Conservation (phyloP, 345 rosid species). For the Cardamine resedifolia region DNA sequence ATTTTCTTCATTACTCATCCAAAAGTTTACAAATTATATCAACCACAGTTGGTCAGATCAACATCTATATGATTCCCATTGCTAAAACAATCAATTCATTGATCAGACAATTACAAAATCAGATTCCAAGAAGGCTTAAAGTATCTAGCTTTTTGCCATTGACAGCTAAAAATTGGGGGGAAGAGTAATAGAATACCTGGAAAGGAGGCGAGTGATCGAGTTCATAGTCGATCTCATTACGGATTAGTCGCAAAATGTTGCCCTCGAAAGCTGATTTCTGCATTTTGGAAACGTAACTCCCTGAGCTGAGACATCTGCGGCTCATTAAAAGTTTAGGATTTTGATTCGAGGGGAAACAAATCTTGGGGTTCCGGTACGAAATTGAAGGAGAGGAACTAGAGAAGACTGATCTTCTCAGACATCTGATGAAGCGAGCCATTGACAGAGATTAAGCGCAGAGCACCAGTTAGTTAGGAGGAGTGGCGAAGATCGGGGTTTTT, state of each 20-base stretch:
- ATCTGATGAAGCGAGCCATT: slow-evolving; percentile 49
- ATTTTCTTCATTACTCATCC: neutral
- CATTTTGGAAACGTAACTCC: slow-evolving; percentile 65
- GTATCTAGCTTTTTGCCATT: slow-evolving; percentile 3
- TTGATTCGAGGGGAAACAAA: slow-evolving; percentile 16
- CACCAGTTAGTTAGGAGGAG: neutral
- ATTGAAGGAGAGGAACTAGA: slow-evolving; percentile 19
- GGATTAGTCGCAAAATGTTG: slow-evolving; percentile 56
- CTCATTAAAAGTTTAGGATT: neutral
- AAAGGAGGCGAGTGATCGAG: slow-evolving; percentile 51
- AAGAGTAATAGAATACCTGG: slow-evolving; percentile 9
- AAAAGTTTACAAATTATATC: neutral
- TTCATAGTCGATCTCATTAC: slow-evolving; percentile 72
- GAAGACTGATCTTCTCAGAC: slow-evolving; percentile 36
- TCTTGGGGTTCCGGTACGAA: slow-evolving; percentile 17
- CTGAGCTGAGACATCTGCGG: slow-evolving; percentile 33
- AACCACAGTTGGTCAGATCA: neutral
- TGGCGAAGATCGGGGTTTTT: slow-evolving; percentile 5
- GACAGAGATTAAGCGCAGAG: slow-evolving; percentile 11
- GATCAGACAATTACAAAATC: neutral
- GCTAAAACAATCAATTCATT: neutral
- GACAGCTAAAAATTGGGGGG: neutral
- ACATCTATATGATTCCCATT: neutral
- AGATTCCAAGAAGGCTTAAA: slow-evolving; percentile 13
- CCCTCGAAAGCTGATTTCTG: slow-evolving; percentile 78